A percentile compares a stretch with the other conserved stretches of the same genome.
Conservation (phyloP, 164 flowering plant genomes). For the Houttuynia cordata region DNA sequence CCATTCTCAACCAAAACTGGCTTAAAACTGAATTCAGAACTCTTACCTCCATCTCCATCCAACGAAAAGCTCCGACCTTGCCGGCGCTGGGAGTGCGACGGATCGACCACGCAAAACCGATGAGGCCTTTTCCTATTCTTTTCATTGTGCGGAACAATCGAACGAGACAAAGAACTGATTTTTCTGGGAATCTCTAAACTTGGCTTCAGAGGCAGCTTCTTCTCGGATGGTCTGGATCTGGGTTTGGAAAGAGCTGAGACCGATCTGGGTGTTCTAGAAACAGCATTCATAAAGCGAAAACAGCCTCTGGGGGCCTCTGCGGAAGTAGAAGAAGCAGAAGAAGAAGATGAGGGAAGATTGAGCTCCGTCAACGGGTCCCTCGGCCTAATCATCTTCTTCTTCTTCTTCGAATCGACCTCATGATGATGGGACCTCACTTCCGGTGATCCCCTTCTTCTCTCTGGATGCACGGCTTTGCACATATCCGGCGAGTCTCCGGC, state of each 20-base stretch:
- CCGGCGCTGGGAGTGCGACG: slow-evolving; percentile 11
- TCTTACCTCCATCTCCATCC: slow-evolving; percentile 6
- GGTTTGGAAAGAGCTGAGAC: slow-evolving; percentile 3
- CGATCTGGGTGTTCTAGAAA: slow-evolving; percentile 7
- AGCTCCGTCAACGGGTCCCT: slow-evolving; percentile 40
- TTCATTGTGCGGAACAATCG: neutral
- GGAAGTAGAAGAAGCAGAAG: slow-evolving; percentile 17
- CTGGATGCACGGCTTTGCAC: neutral
- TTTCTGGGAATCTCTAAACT: slow-evolving; percentile 10
- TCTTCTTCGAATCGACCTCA: slow-evolving; percentile 4
- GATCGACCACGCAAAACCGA: slow-evolving; percentile 2
- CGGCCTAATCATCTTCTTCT: slow-evolving; percentile 5
- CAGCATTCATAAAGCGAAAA: slow-evolving; percentile 30
- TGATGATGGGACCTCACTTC: neutral
- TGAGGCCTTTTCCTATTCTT: neutral
- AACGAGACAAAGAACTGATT: slow-evolving; percentile 4
- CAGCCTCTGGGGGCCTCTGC: slow-evolving; percentile 47
- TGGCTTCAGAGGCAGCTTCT: slow-evolving; percentile 9
- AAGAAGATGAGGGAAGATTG: slow-evolving; percentile 19
- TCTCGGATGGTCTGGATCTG: slow-evolving; percentile 14
- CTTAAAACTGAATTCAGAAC: slow-evolving; percentile 8
- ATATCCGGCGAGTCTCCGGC: neutral
- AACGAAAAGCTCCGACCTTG: slow-evolving; percentile 14
- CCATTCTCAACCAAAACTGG: slow-evolving; percentile 5
- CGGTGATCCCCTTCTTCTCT: slow-evolving; percentile 6